phyloP scores from a whole-genome alignment of 139 green algal genomes.

The Chlamydomonas incerta region DNA sequence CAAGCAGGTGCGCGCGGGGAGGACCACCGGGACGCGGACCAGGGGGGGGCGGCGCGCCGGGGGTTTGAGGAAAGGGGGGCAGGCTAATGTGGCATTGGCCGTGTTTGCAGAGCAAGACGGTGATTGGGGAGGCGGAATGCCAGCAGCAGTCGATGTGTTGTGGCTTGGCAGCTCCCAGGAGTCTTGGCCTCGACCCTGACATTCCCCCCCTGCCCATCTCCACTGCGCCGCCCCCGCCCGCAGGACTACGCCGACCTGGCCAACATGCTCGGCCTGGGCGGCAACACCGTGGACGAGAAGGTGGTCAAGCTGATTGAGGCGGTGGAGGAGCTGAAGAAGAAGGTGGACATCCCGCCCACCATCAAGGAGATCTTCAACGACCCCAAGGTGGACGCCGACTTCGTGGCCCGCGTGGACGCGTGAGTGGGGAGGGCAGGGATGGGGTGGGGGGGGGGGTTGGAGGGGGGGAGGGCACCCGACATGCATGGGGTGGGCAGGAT shows the following conservation, averaged over 20 bases:
- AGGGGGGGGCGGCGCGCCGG: background rate
- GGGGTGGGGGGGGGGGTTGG: no score
- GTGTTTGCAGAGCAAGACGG: no score
- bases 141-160: no score
- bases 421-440: no score
- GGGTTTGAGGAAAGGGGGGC: background rate
- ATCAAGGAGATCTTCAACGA: conserved; percentile 68
- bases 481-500: no score
- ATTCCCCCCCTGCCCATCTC: background rate
- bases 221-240: conserved; percentile 24
- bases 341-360: conserved; percentile 62
- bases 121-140: no score
- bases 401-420: background rate
- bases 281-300: conserved; percentile 64
- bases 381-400: conserved; percentile 50
- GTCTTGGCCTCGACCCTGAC: no score
- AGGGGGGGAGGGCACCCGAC: no score
- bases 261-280: conserved; percentile 66
- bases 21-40: background rate
- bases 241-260: conserved; percentile 70
- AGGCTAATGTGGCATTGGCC: no score
- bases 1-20: background rate
- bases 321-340: conserved; percentile 77
- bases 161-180: no score
- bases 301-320: conserved; percentile 72